phyloP scores from a whole-genome alignment of 805 yeast genomes.

The Yamadazyma phyllophila region DNA sequence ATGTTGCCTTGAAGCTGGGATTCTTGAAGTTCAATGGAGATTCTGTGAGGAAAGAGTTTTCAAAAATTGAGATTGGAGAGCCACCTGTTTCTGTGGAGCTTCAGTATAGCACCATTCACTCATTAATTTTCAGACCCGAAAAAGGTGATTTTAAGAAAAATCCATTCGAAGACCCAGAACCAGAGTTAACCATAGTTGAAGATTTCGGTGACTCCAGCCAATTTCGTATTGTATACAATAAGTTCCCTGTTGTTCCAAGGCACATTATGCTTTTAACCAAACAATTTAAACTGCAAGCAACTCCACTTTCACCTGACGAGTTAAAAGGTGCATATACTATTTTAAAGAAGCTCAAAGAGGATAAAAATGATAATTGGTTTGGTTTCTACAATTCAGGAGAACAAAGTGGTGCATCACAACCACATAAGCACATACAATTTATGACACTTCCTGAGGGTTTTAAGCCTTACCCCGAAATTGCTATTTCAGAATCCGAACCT shows the following conservation, averaged over 20 bases:
- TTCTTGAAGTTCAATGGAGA: constrained; percentile 53
- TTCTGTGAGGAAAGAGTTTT: constrained; percentile 29
- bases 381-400: constrained; percentile 90
- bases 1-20: constrained; percentile 46
- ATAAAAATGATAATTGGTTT: constrained; percentile 50
- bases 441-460: constrained; percentile 63
- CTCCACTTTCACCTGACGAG: constrained; percentile 72
- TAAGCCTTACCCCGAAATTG: constrained; percentile 52
- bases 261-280: constrained; percentile 81
- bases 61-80: constrained; percentile 12
- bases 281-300: constrained; percentile 65
- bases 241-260: constrained; percentile 77
- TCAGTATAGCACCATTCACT: constrained; percentile 31
- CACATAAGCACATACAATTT: constrained; percentile 90
- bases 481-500: constrained; percentile 43
- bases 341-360: constrained; percentile 48
- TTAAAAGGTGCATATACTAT: constrained; percentile 57
- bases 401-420: constrained; percentile 89
- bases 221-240: constrained; percentile 69
- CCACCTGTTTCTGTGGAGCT: constrained; percentile 15
- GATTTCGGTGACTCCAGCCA: constrained; percentile 52
- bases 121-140: constrained; percentile 40
- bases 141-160: constrained; percentile 44
- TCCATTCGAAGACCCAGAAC: constrained; percentile 83
- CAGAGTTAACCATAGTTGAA: constrained; percentile 60